Conservation (phyloP, 257 asterid species). For the Parsonsia alboflavescens region DNA sequence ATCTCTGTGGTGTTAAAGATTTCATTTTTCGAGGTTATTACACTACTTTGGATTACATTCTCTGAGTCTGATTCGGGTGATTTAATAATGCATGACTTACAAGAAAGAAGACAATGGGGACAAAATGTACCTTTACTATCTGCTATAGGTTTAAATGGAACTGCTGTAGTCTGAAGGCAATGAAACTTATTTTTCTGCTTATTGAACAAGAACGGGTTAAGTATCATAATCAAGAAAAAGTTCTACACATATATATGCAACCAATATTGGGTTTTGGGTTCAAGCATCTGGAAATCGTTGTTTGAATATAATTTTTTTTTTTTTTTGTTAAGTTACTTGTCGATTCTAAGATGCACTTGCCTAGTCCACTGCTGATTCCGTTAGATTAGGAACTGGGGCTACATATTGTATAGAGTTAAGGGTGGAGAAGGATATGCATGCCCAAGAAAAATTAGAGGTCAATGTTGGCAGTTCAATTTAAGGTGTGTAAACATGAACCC, state of each 20-base stretch:
- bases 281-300: background rate
- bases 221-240: background rate
- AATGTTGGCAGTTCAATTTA: background rate
- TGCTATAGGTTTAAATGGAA: background rate
- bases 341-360: background rate
- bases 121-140: background rate
- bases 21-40: background rate
- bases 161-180: background rate
- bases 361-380: background rate
- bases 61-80: background rate
- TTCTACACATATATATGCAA: background rate
- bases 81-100: background rate
- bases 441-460: background rate
- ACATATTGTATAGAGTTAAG: background rate
- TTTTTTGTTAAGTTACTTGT: background rate
- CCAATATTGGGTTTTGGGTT: no score
- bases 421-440: background rate
- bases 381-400: background rate
- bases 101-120: background rate
- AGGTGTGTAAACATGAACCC: background rate
- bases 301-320: background rate
- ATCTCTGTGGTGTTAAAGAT: background rate
- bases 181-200: background rate
- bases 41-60: background rate
- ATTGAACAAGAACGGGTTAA: background rate